Conservation (phyloP, 228 moss, liverwort and hornwort genomes). For the Sphagnum magellanicum region DNA sequence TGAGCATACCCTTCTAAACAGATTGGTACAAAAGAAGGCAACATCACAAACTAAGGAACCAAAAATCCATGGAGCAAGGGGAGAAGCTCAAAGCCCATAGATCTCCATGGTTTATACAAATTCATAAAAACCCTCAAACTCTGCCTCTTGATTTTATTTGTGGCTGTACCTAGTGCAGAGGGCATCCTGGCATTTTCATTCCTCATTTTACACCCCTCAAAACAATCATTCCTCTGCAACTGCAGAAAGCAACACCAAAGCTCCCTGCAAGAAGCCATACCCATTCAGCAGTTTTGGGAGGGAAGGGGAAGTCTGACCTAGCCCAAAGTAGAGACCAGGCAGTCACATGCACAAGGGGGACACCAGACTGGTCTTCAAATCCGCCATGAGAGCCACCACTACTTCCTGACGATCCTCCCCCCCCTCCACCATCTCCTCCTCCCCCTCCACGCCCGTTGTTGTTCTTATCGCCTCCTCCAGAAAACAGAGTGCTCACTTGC, state of each 20-base stretch:
- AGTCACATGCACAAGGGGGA: conserved; percentile 13
- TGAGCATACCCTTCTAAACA: too few species aligned
- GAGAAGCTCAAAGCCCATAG: too few species aligned
- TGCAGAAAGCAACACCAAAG: too few species aligned
- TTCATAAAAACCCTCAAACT: background rate
- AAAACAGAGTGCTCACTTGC: background rate
- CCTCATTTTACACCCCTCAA: background rate
- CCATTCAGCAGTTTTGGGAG: background rate
- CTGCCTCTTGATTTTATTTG: background rate
- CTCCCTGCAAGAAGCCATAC: too few species aligned
- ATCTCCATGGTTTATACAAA: background rate
- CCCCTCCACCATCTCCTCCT: conserved; percentile 25
- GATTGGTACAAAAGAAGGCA: too few species aligned
- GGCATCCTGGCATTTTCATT: background rate
- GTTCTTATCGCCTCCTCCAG: background rate
- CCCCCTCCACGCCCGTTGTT: background rate
- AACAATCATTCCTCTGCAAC: background rate
- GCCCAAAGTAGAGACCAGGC: conserved; percentile 27
- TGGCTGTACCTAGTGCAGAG: background rate
- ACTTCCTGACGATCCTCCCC: conserved; percentile 15
- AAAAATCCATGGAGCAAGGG: too few species aligned
- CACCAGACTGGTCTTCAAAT: too few species aligned
- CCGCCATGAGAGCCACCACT: background rate
- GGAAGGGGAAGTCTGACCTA: conserved; percentile 15
- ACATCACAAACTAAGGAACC: too few species aligned